Base-by-base conservation (phyloP, 495 filamentous ascomycete species). In the Bacidia rubella region DNA sequence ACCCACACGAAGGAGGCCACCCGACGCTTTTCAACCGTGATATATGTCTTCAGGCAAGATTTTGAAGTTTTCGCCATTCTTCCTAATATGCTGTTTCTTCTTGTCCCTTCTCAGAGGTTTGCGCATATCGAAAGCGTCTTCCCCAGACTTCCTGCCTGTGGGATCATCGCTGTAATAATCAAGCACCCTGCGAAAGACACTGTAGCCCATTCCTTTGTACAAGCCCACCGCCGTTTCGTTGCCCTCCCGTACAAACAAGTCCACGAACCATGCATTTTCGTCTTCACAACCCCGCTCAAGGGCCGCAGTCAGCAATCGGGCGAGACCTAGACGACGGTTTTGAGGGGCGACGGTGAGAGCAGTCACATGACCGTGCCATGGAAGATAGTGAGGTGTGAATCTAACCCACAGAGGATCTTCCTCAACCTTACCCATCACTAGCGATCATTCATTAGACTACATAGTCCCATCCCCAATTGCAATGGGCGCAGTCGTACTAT, bases 341-440 rank as follows among this genome's bases (percentile, higher is more conserved):
- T 82, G 78, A 0, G 92, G 92, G 12, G 90, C 85, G 22, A 98
- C 87, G 2, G 92, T 96, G 17, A 98, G 74, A 38, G 90, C 90
- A 17, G 92, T 98, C 68, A 98, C 94, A 69, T 98, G 92, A 25
- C 90, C 92, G 68, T 97, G 92, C 86, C 87, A 97, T 22, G 93
- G 90, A 19, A 90, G 84, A 67, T 90, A 95, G 69, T 93, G 86
- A 57, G 83, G 75, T 48, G 82, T 87, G 61, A 79, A 77, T 46
- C 75, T 68, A 65, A 81, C 76, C 51, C 77, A 77, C 19, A 78
- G 70, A 22, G 86, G 89, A 29, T 88, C 88, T 59, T 87, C 82
- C 71, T 97, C 93, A 49, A 92, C 73, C 69, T 98, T 98, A 56
- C 89, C 92, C 77, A 97, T 90, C 60, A 98, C 92, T 95, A 54